Conservation (phyloP, 495 filamentous ascomycete species). For the Hypoxylon perforatum region DNA sequence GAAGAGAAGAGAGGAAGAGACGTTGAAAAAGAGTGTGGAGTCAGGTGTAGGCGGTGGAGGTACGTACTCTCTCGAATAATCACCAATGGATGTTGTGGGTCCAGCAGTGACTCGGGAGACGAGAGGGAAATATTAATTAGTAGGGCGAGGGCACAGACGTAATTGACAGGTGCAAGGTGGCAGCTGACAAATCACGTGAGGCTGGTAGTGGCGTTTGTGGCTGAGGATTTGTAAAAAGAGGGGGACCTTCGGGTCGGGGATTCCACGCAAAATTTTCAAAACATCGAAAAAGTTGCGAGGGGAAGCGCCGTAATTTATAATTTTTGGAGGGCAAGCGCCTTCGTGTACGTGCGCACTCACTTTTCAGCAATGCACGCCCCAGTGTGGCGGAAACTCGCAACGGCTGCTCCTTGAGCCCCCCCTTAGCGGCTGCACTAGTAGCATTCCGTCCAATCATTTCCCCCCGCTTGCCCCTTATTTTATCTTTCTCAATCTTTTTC, state of each 20-base stretch:
- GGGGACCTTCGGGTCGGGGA: constrained; percentile 60
- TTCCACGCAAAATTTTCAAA: constrained; percentile 59
- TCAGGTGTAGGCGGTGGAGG: constrained; percentile 5
- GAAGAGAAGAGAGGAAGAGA: constrained; percentile 41
- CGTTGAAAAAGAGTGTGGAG: constrained; percentile 34
- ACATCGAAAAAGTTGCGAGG: constrained; percentile 56
- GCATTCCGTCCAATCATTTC: constrained; percentile 58
- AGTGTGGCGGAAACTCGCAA: constrained; percentile 48
- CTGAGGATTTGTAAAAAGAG: constrained; percentile 47
- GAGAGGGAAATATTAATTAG: constrained; percentile 33
- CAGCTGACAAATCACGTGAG: constrained; percentile 49
- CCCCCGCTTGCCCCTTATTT: constrained; percentile 44
- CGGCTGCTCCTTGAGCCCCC: constrained; percentile 42
- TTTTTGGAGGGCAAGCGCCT: constrained; percentile 49
- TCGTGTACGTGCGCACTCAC: constrained; percentile 44
- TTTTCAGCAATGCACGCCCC: constrained; percentile 43
- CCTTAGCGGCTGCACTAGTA: constrained; percentile 55
- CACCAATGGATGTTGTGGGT: constrained; percentile 25
- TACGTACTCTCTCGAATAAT: constrained; percentile 42
- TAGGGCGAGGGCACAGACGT: constrained; percentile 26
- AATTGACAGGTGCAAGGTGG: constrained; percentile 46
- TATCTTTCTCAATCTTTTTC: constrained; percentile 40
- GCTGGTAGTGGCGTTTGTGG: constrained; percentile 45
- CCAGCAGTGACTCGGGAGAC: constrained; percentile 32
- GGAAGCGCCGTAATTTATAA: constrained; percentile 61